Conservation (phyloP, 495 filamentous ascomycete species). For the Xylaria palmicola region DNA sequence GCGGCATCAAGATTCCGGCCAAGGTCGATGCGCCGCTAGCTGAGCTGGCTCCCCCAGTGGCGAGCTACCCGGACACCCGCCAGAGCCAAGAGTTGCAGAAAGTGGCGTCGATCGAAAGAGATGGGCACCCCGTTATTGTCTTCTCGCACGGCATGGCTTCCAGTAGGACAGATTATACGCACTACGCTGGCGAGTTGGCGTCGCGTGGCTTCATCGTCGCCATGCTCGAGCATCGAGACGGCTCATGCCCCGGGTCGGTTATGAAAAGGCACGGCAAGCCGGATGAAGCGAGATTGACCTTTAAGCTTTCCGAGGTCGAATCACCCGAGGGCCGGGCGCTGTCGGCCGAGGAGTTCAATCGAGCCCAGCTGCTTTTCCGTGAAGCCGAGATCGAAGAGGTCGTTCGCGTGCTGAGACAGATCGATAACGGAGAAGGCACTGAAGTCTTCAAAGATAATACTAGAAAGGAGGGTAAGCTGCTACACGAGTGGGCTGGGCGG, state of each 20-base stretch:
- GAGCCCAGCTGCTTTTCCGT: constrained; percentile 49
- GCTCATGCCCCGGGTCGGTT: constrained; percentile 48
- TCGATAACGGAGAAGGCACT: constrained; percentile 44
- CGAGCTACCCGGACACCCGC: constrained; percentile 19
- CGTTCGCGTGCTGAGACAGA: constrained; percentile 38
- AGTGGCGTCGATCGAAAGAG: constrained; percentile 18
- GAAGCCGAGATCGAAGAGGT: constrained; percentile 54
- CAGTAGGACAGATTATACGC: constrained; percentile 50
- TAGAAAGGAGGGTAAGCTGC: constrained; percentile 30
- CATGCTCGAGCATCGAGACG: constrained; percentile 55
- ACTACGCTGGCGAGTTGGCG: constrained; percentile 54
- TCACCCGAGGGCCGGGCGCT: constrained; percentile 21
- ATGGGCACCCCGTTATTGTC: constrained; percentile 45
- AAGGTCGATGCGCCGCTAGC: constrained; percentile 43
- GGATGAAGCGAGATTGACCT: constrained; percentile 27
- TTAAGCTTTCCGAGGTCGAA: constrained; percentile 31
- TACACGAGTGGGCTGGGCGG: constrained; percentile 34
- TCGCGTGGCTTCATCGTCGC: constrained; percentile 52
- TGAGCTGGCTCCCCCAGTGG: constrained; percentile 21
- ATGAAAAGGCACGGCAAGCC: constrained; percentile 32
- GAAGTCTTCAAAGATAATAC: constrained; percentile 35
- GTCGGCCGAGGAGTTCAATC: constrained; percentile 40
- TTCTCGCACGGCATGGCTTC: constrained; percentile 56
- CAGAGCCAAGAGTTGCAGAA: constrained; percentile 21
- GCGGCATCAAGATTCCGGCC: constrained; percentile 44